Evolutionary conservation across 441 rosid genomes (phyloP).

Genomic region (Populus tomentosa): DNA sequence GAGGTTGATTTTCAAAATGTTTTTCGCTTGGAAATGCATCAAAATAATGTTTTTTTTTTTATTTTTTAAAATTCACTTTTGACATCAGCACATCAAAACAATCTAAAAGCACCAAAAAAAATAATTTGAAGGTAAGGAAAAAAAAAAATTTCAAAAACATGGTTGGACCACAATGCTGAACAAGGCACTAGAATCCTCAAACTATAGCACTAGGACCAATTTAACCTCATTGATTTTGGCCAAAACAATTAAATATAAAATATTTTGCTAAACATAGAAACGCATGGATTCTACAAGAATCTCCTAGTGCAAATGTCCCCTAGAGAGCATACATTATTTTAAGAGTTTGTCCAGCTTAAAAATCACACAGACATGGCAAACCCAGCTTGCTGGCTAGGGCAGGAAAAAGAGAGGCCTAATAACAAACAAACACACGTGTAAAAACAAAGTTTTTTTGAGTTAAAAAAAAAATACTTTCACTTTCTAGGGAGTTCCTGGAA

Average conservation of each 20-base stretch:
- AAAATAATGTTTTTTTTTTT: too few species aligned
- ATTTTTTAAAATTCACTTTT: too few species aligned
- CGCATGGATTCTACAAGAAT: too few species aligned
- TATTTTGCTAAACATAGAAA: too few species aligned
- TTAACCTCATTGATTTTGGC: background rate
- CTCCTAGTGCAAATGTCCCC: background rate
- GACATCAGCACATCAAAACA: too few species aligned
- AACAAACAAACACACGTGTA: background rate
- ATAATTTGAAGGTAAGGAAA: too few species aligned
- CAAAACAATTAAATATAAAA: background rate
- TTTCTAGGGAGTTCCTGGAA: background rate
- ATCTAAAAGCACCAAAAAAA: too few species aligned
- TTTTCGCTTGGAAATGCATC: too few species aligned
- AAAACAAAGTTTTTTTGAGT: background rate
- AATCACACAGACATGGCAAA: background rate
- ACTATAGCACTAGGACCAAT: background rate
- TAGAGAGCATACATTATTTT: background rate
- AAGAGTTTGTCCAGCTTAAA: background rate
- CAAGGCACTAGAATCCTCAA: background rate
- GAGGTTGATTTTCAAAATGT: too few species aligned
- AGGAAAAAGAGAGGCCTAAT: background rate
- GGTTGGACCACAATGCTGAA: too few species aligned
- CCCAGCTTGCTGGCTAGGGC: background rate
- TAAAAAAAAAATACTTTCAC: background rate
- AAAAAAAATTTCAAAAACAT: too few species aligned